Percentiles rank a stretch among this genome's conserved stretches.
These are phyloP conservation scores for Arxiozyma bovina DNA, from an alignment of 1,139 yeast genomes.

Conservation along the genomic window DNA sequence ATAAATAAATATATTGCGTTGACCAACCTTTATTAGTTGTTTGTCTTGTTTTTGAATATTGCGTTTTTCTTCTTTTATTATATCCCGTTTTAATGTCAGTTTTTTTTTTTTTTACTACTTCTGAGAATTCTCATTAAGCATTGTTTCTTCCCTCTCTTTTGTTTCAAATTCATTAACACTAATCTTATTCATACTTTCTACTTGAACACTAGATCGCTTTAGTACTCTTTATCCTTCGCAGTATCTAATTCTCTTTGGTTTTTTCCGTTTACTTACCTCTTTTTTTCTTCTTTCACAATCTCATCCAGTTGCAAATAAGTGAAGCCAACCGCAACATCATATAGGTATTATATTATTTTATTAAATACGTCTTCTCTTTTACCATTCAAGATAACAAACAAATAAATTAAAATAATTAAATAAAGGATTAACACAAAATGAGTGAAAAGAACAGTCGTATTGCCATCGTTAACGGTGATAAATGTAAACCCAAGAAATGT, in stretches of 20 bases:
- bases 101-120: too few relatives aligned
- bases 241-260: too few relatives aligned
- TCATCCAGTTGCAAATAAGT: background rate
- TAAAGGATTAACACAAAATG: conserved; percentile 29
- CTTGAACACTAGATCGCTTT: background rate
- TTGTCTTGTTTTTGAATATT: too few relatives aligned
- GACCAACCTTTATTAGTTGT: too few relatives aligned
- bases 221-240: background rate
- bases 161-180: too few relatives aligned
- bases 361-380: background rate
- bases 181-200: background rate
- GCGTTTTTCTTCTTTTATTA: too few relatives aligned
- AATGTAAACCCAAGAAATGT: conserved; percentile 96
- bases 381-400: background rate
- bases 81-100: too few relatives aligned
- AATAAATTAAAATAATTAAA: too few relatives aligned
- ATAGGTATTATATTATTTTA: too few relatives aligned
- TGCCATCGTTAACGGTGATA: conserved; percentile 88
- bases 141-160: too few relatives aligned
- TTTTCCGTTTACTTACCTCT: background rate
- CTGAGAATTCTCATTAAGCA: too few relatives aligned
- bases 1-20: too few relatives aligned
- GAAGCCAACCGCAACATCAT: background rate
- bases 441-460: conserved; percentile 69
- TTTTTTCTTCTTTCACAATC: background rate